Evolutionary conservation across 805 yeast species (phyloP).

Genomic region (Babjeviella inositovora): DNA sequence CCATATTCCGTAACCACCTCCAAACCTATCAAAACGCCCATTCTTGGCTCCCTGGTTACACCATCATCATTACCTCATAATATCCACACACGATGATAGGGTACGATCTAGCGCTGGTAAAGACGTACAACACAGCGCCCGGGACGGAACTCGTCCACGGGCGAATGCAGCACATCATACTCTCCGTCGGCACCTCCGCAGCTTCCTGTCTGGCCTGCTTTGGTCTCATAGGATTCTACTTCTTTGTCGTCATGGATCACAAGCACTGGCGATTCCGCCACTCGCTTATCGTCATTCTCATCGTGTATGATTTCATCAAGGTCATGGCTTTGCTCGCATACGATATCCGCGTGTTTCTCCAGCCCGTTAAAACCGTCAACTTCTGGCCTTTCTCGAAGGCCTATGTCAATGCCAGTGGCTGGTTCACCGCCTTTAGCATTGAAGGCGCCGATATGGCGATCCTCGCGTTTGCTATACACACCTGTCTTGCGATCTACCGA

Average conservation of each 20-base stretch:
- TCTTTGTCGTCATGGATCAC: conserved; percentile 47
- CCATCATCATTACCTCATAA: too few species aligned
- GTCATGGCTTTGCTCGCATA: conserved; percentile 53
- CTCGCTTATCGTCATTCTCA: conserved; percentile 47
- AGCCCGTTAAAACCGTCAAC: conserved; percentile 27
- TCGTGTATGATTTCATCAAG: conserved; percentile 63
- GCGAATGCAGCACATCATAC: too few species aligned
- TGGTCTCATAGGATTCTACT: conserved; percentile 47
- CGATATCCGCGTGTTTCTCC: conserved; percentile 18
- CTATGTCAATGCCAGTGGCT: conserved; percentile 58
- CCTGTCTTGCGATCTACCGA: conserved; percentile 54
- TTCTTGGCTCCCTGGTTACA: too few species aligned
- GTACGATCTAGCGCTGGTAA: too few species aligned
- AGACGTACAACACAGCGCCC: too few species aligned
- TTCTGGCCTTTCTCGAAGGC: conserved; percentile 25
- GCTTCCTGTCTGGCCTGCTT: too few species aligned
- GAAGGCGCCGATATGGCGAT: conserved; percentile 85
- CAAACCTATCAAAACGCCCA: too few species aligned
- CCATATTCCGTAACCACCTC: too few species aligned
- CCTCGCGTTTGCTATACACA: conserved; percentile 68
- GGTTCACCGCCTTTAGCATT: conserved; percentile 63
- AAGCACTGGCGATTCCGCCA: conserved; percentile 50
- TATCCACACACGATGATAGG: too few species aligned
- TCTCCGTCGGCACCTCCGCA: too few species aligned
- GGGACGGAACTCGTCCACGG: too few species aligned